Percentiles rank a stretch among this genome's conserved stretches.
Evolutionary conservation across 768 basidiomycete species (phyloP).

Genomic region (Suillus subluteus): DNA sequence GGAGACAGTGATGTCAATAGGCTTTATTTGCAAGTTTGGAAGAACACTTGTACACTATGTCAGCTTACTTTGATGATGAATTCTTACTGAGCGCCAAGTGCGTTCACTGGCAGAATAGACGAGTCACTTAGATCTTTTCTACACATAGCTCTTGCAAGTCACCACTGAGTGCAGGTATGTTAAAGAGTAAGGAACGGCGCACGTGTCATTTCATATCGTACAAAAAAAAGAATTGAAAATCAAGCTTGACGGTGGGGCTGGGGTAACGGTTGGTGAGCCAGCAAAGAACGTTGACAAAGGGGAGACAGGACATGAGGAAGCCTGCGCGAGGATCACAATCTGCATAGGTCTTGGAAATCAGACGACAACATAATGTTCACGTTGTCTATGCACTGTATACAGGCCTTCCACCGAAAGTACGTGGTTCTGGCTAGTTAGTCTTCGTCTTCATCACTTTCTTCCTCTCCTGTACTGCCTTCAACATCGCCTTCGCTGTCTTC

Average conservation of each 20-base stretch:
- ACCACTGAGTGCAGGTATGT: constrained; percentile 67
- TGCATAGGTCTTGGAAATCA: constrained; percentile 78
- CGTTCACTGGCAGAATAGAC: neutral
- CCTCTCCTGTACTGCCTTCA: constrained; percentile 23
- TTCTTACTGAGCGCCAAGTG: neutral
- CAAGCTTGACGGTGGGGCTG: constrained; percentile 58
- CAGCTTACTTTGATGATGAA: neutral
- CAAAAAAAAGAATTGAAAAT: constrained; percentile 43
- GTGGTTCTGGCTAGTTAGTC: constrained; percentile 9
- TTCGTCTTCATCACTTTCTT: constrained; percentile 17
- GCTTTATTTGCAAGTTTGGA: neutral
- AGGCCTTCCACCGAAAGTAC: neutral
- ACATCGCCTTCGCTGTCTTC: constrained; percentile 28
- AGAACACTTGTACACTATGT: constrained; percentile 1
- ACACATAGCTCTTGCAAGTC: neutral
- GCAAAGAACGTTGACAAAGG: constrained; percentile 72
- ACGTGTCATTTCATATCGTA: constrained; percentile 98
- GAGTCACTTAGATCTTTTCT: neutral
- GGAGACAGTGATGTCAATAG: neutral
- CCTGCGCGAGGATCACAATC: constrained; percentile 71
- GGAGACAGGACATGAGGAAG: constrained; percentile 64
- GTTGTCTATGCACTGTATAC: constrained; percentile 1
- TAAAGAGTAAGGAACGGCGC: constrained; percentile 91
- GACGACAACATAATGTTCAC: constrained; percentile 49
- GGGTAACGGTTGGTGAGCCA: constrained; percentile 68